Evolutionary conservation across 768 basidiomycete species (phyloP).

Genomic region (Kwoniella pini): DNA sequence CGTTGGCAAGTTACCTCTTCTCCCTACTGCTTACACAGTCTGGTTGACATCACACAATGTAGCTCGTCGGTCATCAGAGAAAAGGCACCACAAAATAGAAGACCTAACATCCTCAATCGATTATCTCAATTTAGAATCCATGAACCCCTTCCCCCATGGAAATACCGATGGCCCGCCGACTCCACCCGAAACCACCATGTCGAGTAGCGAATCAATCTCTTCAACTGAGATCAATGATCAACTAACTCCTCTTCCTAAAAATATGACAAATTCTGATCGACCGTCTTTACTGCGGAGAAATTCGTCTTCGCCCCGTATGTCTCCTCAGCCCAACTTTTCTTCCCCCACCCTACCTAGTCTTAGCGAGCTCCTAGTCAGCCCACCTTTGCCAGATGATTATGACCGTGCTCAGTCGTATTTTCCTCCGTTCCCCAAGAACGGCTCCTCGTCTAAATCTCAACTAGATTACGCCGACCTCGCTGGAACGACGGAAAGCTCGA

Average conservation of each 20-base stretch:
- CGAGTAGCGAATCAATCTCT: constrained; percentile 9
- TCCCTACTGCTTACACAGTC: not conserved
- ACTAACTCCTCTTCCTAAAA: constrained; percentile 11
- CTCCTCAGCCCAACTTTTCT: not conserved
- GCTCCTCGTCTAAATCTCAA: not conserved
- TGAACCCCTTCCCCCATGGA: not conserved
- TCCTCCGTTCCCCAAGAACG: not conserved
- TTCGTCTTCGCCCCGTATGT: not conserved
- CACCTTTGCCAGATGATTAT: constrained; percentile 7
- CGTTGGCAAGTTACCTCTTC: not conserved
- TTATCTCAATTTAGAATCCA: not conserved
- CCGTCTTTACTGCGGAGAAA: constrained; percentile 3
- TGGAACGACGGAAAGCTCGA: not conserved
- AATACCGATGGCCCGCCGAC: not conserved
- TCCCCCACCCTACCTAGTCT: constrained; percentile 5
- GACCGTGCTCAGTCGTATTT: constrained; percentile 17
- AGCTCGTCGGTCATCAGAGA: no score
- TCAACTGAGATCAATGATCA: constrained; percentile 21
- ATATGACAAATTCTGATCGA: constrained; percentile 6
- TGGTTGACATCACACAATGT: no score
- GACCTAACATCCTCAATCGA: not conserved
- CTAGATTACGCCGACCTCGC: not conserved
- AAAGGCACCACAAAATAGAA: no score
- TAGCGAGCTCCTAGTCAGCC: constrained; percentile 21
- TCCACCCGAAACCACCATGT: constrained; percentile 1